phyloP scores from a whole-genome alignment of 179 eudicot species.

The Heliamphora pulchella region DNA sequence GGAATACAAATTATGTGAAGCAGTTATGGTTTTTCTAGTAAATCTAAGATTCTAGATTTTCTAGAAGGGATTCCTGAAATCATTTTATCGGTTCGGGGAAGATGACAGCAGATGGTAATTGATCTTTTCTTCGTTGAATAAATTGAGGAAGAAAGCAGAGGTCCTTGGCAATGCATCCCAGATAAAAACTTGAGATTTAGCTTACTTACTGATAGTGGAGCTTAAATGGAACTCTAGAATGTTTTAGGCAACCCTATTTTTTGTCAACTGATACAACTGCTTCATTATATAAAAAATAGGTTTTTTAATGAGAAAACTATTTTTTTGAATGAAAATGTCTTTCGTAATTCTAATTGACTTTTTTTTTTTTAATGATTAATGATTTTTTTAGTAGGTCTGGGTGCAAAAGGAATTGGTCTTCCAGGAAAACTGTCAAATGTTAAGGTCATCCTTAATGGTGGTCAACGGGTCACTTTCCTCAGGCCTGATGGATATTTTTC shows the following conservation, averaged over 20 bases:
- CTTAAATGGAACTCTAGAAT: neutral
- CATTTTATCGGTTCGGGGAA: neutral
- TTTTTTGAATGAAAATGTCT: neutral
- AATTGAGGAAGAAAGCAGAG: neutral
- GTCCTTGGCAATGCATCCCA: neutral
- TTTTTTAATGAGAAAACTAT: neutral
- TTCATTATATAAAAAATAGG: neutral
- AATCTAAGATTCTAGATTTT: neutral
- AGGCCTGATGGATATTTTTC: slow-evolving; percentile 96
- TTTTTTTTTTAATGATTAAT: slow-evolving; percentile 12
- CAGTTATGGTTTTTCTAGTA: neutral
- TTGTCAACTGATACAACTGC: neutral
- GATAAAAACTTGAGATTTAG: neutral
- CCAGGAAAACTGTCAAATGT: slow-evolving; percentile 59
- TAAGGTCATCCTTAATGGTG: slow-evolving; percentile 88
- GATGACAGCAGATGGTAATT: neutral
- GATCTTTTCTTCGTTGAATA: neutral
- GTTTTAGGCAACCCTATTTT: neutral
- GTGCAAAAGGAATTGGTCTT: slow-evolving; percentile 50
- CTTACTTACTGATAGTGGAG: neutral
- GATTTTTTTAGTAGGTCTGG: slow-evolving; percentile 32
- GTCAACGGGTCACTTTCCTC: slow-evolving; percentile 73
- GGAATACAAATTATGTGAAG: neutral
- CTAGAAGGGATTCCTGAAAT: neutral
- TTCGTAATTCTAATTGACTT: neutral